Base-by-base conservation (phyloP, 257 asterid species). In the Craterostigma plantagineum region DNA sequence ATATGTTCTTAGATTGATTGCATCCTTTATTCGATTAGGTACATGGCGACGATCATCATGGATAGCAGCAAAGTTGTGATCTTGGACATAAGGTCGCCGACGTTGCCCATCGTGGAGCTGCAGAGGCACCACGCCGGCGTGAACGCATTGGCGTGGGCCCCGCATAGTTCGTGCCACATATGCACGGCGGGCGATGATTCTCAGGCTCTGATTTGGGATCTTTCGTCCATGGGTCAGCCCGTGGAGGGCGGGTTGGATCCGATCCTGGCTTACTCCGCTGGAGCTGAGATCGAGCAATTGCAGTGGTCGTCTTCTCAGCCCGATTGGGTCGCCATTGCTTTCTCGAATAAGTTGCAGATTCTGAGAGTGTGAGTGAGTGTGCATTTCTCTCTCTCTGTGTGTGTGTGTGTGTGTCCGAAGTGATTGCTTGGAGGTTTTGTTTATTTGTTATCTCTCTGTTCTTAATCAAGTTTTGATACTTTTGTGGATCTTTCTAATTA, bases 281-380 rank as follows among this genome's bases (percentile, higher is more conserved):
- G 93, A 16, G 92, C 93, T 0, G 93, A 87, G 67, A 76, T 87
- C 45, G 97, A 87, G 71, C 97, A 87, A 82, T 75, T 87, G 58
- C 95, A 87, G 61, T 87, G 97, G 97, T 81, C 93, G 6, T 78
- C 95, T 1, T 81, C 93, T 4, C 95, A 82, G 65, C 97, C 97
- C 42, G 93, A 87, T 54, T 87, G 95, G 97, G 93, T 82, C 7
- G 95, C 95, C 10, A 76, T 87, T 65, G 97, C 97, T 34, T 87
- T 81, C 65, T 57, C 97, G 35, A 79, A 82, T 65, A 87, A 87
- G 82, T 91, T 87, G 56, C 95, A 87, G 73, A 87, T 87, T 68
- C 80, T 87, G 51, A 81, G 95, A 83, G 97, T 81, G 49, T 86
- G 82, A 86, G 56, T 54, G 51, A 2, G 2, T 23, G n/a, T n/a